A percentile compares a stretch with the other conserved stretches of the same genome.
phyloP scores from a whole-genome alignment of 352 stramenopile species.

The Globisporangium parvum region DNA sequence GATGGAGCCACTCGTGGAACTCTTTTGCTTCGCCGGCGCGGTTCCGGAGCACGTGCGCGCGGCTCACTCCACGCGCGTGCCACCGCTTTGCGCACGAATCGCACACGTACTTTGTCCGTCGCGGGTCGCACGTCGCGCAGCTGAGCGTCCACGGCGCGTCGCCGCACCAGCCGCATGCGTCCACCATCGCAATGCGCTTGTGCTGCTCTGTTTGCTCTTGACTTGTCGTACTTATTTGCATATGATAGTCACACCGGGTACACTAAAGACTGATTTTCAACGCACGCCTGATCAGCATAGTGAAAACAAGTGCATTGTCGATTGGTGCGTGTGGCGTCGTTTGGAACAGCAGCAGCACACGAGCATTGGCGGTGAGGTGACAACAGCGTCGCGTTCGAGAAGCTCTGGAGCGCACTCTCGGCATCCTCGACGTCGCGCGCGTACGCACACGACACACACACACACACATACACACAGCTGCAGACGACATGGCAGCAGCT shows the following conservation, averaged over 20 bases:
- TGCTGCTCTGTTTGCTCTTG: neutral
- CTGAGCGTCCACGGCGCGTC: constrained; percentile 25
- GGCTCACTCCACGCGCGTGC: constrained; percentile 34
- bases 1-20: constrained; percentile 16
- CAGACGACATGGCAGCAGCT: neutral
- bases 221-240: neutral
- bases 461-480: neutral
- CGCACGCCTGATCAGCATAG: no score
- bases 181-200: neutral
- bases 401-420: neutral
- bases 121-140: constrained; percentile 30
- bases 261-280: neutral
- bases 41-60: constrained; percentile 22
- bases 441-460: neutral
- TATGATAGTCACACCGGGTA: neutral
- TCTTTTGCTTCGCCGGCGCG: constrained; percentile 13
- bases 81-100: constrained; percentile 23
- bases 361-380: neutral
- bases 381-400: neutral
- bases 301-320: no score
- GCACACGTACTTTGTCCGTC: constrained; percentile 23
- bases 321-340: no score
- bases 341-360: neutral
- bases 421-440: neutral
- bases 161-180: constrained; percentile 28